Percentiles rank a stretch among this genome's conserved stretches.
Conservation (phyloP, 345 rosid species). For the Excoecaria cochinchinensis region DNA sequence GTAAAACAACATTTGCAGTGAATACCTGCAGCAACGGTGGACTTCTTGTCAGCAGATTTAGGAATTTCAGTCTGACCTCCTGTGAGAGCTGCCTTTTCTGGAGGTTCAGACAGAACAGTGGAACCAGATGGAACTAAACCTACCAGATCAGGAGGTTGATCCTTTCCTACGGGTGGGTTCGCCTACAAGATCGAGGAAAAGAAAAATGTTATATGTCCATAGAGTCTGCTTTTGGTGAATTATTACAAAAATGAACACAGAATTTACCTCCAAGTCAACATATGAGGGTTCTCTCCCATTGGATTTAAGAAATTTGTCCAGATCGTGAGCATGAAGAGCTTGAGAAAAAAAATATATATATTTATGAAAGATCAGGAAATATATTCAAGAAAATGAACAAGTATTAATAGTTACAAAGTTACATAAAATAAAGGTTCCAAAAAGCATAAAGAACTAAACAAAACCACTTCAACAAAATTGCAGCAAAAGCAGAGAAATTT, state of each 20-base stretch:
- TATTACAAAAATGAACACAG: constrained; percentile 11
- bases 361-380: constrained; percentile 11
- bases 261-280: constrained; percentile 71
- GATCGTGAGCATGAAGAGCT: constrained; percentile 61
- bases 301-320: constrained; percentile 77
- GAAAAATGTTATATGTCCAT: background rate
- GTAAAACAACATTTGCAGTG: background rate
- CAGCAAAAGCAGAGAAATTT: too few relatives aligned
- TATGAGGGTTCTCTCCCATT: constrained; percentile 61
- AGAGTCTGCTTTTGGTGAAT: background rate
- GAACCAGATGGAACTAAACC: constrained; percentile 66
- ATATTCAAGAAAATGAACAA: background rate
- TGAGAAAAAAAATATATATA: constrained; percentile 19
- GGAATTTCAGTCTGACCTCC: constrained; percentile 36
- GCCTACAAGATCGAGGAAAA: constrained; percentile 43
- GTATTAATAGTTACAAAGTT: too few relatives aligned
- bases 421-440: background rate
- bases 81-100: constrained; percentile 32
- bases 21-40: constrained; percentile 45
- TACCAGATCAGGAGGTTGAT: constrained; percentile 92
- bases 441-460: too few relatives aligned
- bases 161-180: constrained; percentile 80
- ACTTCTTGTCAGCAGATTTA: constrained; percentile 36
- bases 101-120: constrained; percentile 46
- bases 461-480: too few relatives aligned